Evolutionary conservation across 495 filamentous ascomycete genomes (phyloP).

Genomic region (Aspergillus saccharolyticus): DNA sequence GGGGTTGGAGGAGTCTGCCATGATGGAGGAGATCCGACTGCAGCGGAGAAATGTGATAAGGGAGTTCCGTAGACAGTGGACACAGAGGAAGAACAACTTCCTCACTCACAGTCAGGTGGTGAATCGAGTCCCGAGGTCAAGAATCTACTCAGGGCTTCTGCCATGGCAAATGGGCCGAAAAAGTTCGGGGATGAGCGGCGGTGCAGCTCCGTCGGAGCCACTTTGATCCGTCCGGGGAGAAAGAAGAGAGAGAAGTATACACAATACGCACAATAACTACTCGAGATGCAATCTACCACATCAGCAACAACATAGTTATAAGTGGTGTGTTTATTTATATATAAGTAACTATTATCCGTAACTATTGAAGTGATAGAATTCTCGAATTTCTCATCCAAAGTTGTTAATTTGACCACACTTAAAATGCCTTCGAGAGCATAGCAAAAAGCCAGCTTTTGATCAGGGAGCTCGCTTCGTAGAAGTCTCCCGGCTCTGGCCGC

Average conservation of each 20-base stretch:
- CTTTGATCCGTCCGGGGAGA: constrained; percentile 10
- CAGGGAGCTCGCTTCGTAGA: too few species aligned
- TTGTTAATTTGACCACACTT: too few species aligned
- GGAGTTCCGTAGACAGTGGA: not conserved
- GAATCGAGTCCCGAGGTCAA: not conserved
- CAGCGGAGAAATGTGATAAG: not conserved
- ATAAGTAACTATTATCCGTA: too few species aligned
- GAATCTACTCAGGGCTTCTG: not conserved
- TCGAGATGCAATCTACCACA: too few species aligned
- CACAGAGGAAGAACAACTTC: not conserved
- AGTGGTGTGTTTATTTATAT: too few species aligned
- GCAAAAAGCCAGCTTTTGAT: not conserved
- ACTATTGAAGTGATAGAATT: too few species aligned
- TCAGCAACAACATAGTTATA: too few species aligned
- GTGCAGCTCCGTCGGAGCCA: constrained; percentile 6
- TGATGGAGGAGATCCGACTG: constrained; percentile 10
- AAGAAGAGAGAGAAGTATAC: not conserved
- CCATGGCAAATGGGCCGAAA: constrained; percentile 7
- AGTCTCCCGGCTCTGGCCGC: too few species aligned
- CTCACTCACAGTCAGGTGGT: not conserved
- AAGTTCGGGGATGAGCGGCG: constrained; percentile 13
- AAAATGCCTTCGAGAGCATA: not conserved
- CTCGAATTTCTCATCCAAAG: too few species aligned
- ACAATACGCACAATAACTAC: too few species aligned
- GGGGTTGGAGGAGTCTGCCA: constrained; percentile 38